Evolutionary conservation across 164 flowering plant genomes (phyloP).

Genomic region (Cinnamomum chago): DNA sequence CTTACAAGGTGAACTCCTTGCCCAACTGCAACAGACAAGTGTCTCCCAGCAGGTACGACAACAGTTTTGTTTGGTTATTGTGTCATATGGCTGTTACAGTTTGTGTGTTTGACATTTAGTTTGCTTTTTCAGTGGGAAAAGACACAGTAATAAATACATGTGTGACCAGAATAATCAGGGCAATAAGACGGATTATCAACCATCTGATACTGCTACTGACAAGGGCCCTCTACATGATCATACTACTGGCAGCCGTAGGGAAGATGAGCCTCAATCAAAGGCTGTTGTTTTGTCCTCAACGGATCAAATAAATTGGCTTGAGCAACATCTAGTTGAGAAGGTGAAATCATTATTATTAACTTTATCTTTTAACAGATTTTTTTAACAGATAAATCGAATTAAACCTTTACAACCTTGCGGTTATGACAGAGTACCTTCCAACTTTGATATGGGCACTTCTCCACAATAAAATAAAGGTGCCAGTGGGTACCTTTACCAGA

Average conservation of each 20-base stretch:
- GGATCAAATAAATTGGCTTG: conserved; percentile 38
- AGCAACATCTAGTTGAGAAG: conserved; percentile 46
- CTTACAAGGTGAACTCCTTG: conserved; percentile 46
- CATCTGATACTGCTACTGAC: conserved; percentile 36
- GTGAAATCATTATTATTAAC: conserved; percentile 19
- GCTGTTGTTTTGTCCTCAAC: conserved; percentile 30
- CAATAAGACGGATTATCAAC: conserved; percentile 38
- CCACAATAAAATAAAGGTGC: too few relatives aligned
- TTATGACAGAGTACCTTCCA: too few relatives aligned
- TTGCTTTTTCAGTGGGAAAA: conserved; percentile 50
- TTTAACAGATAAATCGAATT: too few relatives aligned
- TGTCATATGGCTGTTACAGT: neutral
- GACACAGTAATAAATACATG: conserved; percentile 36
- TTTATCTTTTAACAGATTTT: too few relatives aligned
- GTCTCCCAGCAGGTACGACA: conserved; percentile 63
- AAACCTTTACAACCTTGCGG: too few relatives aligned
- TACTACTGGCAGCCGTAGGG: conserved; percentile 30
- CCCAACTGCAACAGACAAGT: conserved; percentile 37
- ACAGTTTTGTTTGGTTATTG: neutral
- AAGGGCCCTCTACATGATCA: conserved; percentile 32
- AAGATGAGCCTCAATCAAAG: conserved; percentile 40
- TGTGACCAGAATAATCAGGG: conserved; percentile 30
- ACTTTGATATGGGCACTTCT: too few relatives aligned
- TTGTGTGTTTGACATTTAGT: conserved; percentile 1
- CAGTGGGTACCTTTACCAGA: too few relatives aligned